Conservation (phyloP, 345 rosid genomes). For the Eucalyptus sp. region DNA sequence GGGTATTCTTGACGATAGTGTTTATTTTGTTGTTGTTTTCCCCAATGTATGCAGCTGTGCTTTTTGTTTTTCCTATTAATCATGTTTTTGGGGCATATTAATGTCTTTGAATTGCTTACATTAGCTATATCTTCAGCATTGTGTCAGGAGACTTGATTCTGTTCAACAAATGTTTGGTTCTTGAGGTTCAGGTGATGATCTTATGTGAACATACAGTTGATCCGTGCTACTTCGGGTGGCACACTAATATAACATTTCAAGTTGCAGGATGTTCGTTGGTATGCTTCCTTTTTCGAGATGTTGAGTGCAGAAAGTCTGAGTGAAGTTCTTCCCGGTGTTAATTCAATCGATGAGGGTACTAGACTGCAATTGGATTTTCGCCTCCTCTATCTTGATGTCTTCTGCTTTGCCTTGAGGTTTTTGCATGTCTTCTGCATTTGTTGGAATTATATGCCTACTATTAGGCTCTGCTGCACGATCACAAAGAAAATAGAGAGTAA, state of each 20-base stretch:
- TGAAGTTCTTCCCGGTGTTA: conserved; percentile 56
- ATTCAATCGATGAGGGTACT: conserved; percentile 60
- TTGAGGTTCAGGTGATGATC: conserved; percentile 60
- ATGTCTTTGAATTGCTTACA: neutral
- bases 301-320: conserved; percentile 43
- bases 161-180: conserved; percentile 50
- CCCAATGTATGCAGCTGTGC: neutral
- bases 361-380: neutral
- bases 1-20: neutral
- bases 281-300: conserved; percentile 59
- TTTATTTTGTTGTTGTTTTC: neutral
- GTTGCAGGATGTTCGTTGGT: conserved; percentile 34
- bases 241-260: neutral
- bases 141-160: conserved; percentile 41
- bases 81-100: neutral
- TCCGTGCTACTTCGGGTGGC: neutral
- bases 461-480: accelerated
- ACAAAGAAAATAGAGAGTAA: too few species aligned
- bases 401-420: neutral
- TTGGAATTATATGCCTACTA: neutral
- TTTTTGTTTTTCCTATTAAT: neutral
- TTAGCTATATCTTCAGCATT: conserved; percentile 33
- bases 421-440: neutral
- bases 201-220: neutral
- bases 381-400: neutral